Percentiles rank a stretch among this genome's conserved stretches.
phyloP scores from a whole-genome alignment of 352 stramenopile species.

The Thalassiosira pacifica region DNA sequence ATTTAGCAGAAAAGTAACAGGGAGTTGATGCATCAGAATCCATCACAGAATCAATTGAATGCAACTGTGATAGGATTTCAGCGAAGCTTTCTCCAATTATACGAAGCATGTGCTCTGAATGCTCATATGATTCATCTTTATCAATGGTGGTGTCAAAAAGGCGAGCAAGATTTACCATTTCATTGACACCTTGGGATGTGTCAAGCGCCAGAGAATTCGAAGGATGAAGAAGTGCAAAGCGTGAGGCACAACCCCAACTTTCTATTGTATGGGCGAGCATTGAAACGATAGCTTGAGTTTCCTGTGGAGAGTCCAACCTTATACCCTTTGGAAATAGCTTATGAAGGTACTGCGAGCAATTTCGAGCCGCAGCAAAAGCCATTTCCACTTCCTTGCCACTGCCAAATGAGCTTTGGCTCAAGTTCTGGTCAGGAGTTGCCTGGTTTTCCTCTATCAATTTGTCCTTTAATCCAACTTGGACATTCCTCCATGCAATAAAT shows the following conservation, averaged over 20 bases:
- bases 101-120: conserved; percentile 27
- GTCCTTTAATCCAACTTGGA: conserved; percentile 31
- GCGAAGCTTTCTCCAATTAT: conserved; percentile 54
- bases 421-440: conserved; percentile 8
- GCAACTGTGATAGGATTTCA: conserved; percentile 52
- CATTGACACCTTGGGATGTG: conserved; percentile 40
- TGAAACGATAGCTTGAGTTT: conserved; percentile 36
- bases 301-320: conserved; percentile 11
- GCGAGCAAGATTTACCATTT: conserved; percentile 55
- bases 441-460: conserved; percentile 2
- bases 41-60: conserved; percentile 49
- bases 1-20: conserved; percentile 40
- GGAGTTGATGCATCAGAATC: neutral
- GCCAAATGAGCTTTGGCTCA: neutral
- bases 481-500: conserved; percentile 54
- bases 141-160: conserved; percentile 30
- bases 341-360: conserved; percentile 39
- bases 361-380: conserved; percentile 42
- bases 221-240: conserved; percentile 28
- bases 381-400: conserved; percentile 22
- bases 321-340: conserved; percentile 33
- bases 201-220: conserved; percentile 14
- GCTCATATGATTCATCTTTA: conserved; percentile 13
- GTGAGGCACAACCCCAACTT: conserved; percentile 50
- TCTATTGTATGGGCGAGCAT: conserved; percentile 48